Evolutionary conservation across 805 yeast genomes (phyloP).

Genomic region (Saturnispora sanitii): DNA sequence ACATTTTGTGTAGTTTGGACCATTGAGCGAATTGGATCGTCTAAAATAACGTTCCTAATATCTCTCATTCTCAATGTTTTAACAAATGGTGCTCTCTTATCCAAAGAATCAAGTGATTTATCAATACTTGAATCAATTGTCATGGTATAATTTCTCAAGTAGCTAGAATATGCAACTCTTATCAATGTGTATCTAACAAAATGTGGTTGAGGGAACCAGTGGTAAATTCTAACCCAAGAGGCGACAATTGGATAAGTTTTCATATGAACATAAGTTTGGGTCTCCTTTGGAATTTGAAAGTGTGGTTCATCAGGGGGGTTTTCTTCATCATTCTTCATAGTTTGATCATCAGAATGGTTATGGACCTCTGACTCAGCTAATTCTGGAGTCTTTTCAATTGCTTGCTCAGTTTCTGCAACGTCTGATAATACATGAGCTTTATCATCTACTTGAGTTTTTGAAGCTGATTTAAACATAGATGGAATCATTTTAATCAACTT

Average conservation of each 20-base stretch:
- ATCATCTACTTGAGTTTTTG: too few species aligned
- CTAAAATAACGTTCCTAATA: constrained; percentile 29
- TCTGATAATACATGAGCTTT: too few species aligned
- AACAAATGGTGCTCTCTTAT: constrained; percentile 47
- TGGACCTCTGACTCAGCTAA: neutral
- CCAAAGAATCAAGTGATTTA: constrained; percentile 40
- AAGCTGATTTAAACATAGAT: too few species aligned
- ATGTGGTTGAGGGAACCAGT: constrained; percentile 21
- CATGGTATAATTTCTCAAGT: constrained; percentile 16
- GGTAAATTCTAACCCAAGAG: constrained; percentile 24
- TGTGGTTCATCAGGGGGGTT: too few species aligned
- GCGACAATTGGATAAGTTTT: constrained; percentile 38
- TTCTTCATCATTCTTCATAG: neutral
- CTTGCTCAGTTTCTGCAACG: too few species aligned
- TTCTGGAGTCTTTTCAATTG: too few species aligned
- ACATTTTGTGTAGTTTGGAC: neutral
- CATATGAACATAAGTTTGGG: constrained; percentile 33
- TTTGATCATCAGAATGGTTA: too few species aligned
- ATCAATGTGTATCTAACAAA: constrained; percentile 18
- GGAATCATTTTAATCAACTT: too few species aligned
- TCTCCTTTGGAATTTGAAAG: constrained; percentile 12
- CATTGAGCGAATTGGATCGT: constrained; percentile 37
- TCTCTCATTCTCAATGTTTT: constrained; percentile 44
- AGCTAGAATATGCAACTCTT: constrained; percentile 20
- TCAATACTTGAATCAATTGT: constrained; percentile 45